Base-by-base conservation (phyloP, 2,329 filamentous ascomycete species). In the Verticillium alfalfae region DNA sequence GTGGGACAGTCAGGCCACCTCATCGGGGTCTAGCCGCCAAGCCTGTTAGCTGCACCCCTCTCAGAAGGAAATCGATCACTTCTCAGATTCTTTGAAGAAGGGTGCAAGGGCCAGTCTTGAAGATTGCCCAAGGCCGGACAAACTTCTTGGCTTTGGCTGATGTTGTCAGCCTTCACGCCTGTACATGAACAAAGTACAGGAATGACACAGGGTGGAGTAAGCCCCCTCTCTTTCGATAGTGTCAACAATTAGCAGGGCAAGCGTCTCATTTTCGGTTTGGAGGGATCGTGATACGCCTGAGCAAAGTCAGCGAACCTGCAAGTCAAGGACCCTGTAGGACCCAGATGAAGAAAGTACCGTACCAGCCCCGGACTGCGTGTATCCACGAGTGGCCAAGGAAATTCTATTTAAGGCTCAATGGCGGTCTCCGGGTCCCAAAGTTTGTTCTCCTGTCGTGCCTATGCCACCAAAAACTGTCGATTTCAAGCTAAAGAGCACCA, bases 291-390 rank as follows among this genome's bases (percentile, higher is more conserved):
- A 52, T 52, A 18, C 45, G 45, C 45, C 45, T 52, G 18, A n/a
- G 45, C 18, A 22, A 52, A 52, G 45, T 52, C 45, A 52, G 45
- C 45, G 8, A 31, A 52, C 7, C 45, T 52, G 45, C 18, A 22
- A 52, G 45, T 52, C 45, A 10, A 13, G 45, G 45, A 18, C 45
- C 39, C 18, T 52, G 45, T 22, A 18, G 45, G n/a, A n/a, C 18
- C 45, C 18, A n/a, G 18, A 52, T 31, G 45, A 22, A 31, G 45
- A 52, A n/a, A n/a, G 18, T 52, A 52, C 45, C 39, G 2, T 18
- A 15, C 6, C 39, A 15, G 98, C 95, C 75, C 85, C 99, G 6
- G 93, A 99, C 71, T 1, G 9, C 10, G 16, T 18, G 18, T 26
- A 9, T 52, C 22, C n/a, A 31, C 7, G 45, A 22, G 45, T 26